Conservation (phyloP, 108 stramenopile species). For the Pelagomonas calceolata region DNA sequence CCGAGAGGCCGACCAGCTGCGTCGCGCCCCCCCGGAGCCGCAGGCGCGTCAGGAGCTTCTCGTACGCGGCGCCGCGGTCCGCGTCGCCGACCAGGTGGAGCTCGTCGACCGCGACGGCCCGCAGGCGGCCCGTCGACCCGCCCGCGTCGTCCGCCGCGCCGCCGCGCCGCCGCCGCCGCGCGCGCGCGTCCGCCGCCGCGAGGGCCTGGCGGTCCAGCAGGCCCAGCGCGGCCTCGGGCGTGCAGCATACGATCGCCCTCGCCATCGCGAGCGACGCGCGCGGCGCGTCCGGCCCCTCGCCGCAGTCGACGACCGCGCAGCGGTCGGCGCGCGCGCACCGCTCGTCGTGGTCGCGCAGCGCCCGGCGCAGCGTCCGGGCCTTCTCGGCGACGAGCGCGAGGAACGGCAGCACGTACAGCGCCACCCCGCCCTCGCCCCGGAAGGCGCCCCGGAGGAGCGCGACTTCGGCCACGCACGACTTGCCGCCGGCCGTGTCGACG, state of each 20-base stretch:
- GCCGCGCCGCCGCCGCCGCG: neutral
- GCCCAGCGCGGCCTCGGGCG: neutral
- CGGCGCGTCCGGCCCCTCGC: neutral
- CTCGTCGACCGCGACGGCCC: neutral
- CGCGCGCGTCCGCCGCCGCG: neutral
- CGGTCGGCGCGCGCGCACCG: neutral
- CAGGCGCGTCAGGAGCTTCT: neutral
- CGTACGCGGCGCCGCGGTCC: neutral
- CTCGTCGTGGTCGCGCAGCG: neutral
- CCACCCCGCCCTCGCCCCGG: neutral
- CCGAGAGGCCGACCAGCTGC: slow-evolving; percentile 3
- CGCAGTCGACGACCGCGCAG: neutral
- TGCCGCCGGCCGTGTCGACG: neutral
- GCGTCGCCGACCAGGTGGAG: neutral
- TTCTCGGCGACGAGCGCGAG: neutral
- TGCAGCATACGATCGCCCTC: neutral
- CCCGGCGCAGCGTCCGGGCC: neutral
- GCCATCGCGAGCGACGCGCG: neutral
- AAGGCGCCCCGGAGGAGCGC: neutral
- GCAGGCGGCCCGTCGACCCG: neutral
- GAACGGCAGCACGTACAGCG: neutral
- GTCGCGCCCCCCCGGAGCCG: neutral
- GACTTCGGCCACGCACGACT: neutral
- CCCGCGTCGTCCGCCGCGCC: neutral
- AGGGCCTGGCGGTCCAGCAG: neutral